Conservation (phyloP, 2,329 filamentous ascomycete genomes). For the Zasmidium citrigriseum region DNA sequence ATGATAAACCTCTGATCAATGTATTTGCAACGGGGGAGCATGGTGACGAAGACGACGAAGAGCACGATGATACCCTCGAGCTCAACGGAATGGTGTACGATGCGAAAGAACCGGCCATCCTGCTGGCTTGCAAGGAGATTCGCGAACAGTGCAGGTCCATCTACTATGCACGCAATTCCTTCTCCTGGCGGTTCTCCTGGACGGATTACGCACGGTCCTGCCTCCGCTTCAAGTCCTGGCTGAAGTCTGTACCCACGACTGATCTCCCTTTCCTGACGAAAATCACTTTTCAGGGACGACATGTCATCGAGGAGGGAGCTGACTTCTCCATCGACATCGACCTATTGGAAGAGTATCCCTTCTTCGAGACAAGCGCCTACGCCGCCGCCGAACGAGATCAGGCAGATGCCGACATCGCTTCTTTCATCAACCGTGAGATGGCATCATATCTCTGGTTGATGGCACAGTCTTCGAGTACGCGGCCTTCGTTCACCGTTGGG, state of each 20-base stretch:
- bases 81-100: conserved; percentile 18
- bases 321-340: conserved; percentile 18
- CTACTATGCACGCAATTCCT: conserved; percentile 16
- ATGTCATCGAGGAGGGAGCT: conserved; percentile 14
- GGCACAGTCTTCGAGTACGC: background rate
- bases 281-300: conserved; percentile 15
- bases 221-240: conserved; percentile 10
- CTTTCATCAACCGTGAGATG: conserved; percentile 2
- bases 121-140: conserved; percentile 12
- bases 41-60: conserved; percentile 8
- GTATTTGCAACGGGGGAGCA: conserved; percentile 1
- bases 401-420: background rate
- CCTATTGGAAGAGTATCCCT: conserved; percentile 6
- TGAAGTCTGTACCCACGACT: background rate
- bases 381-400: no score
- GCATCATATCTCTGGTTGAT: conserved; percentile 3
- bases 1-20: no score
- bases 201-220: conserved; percentile 10
- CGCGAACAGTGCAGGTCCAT: conserved; percentile 14
- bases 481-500: conserved; percentile 5
- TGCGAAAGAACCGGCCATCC: conserved; percentile 9
- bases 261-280: conserved; percentile 8
- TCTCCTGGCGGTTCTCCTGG: conserved; percentile 17
- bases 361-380: conserved; percentile 7
- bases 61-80: conserved; percentile 13